Conservation (phyloP, 345 rosid genomes). For the Syzygium jambos region DNA sequence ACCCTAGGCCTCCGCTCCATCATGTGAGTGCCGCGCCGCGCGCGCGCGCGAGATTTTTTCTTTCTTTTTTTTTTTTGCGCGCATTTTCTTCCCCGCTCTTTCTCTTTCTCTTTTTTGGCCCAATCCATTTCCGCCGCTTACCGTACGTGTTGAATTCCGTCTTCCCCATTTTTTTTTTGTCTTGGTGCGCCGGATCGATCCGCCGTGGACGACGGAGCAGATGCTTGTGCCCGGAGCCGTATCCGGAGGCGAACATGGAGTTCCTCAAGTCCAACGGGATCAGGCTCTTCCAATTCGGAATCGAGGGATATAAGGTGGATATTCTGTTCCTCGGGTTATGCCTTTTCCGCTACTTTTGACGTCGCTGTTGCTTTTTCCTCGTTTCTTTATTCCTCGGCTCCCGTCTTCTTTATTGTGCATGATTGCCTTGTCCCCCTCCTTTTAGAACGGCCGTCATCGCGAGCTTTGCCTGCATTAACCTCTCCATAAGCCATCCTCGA, state of each 20-base stretch:
- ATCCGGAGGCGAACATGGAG: constrained; percentile 64
- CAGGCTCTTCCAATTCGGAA: constrained; percentile 81
- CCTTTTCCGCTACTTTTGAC: not conserved
- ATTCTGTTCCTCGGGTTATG: not conserved
- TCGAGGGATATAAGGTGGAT: constrained; percentile 77
- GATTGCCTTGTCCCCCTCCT: not conserved
- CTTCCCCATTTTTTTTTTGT: not conserved
- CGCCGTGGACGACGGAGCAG: constrained; percentile 19
- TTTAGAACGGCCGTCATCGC: not conserved
- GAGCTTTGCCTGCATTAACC: not conserved
- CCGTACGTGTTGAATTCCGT: not conserved
- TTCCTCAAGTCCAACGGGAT: constrained; percentile 78
- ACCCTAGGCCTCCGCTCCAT: constrained; percentile 89
- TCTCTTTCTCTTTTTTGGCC: not conserved
- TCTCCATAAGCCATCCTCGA: not conserved
- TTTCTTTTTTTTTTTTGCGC: not conserved
- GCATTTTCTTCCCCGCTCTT: not conserved
- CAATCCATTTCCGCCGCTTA: not conserved
- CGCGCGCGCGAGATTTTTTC: not conserved
- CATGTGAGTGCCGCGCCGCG: constrained; percentile 39
- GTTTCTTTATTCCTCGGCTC: not conserved
- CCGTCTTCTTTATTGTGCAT: not conserved
- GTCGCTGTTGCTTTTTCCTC: not conserved
- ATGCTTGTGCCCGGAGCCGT: constrained; percentile 86
- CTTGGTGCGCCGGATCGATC: not conserved